Conservation (phyloP, 768 basidiomycete species). For the Suillus decipiens region DNA sequence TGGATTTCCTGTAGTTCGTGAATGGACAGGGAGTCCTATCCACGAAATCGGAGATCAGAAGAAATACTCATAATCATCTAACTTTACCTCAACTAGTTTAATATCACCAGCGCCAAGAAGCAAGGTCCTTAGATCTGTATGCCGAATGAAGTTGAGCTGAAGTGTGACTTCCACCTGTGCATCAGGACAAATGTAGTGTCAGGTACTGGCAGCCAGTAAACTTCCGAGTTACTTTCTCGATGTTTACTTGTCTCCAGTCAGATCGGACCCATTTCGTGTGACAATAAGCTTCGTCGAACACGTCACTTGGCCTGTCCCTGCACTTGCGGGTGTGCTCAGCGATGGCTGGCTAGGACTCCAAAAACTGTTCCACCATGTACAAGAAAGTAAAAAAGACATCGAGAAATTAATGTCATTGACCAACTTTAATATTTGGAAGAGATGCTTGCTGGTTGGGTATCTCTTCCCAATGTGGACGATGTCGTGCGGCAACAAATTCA, state of each 20-base stretch:
- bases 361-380: constrained; percentile 45
- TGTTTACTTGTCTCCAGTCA: constrained; percentile 71
- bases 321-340: constrained; percentile 71
- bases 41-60: not conserved
- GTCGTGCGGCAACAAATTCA: constrained; percentile 70
- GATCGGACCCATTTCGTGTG: constrained; percentile 59
- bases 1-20: not conserved
- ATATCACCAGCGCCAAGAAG: constrained; percentile 66
- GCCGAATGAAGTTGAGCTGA: constrained; percentile 72
- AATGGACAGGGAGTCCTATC: constrained; percentile 53
- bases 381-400: not conserved
- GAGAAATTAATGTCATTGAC: constrained; percentile 2
- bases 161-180: constrained; percentile 65
- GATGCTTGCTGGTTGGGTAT: constrained; percentile 77
- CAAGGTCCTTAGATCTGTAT: constrained; percentile 55
- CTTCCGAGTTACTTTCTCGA: constrained; percentile 48
- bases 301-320: constrained; percentile 60
- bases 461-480: constrained; percentile 60
- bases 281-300: constrained; percentile 67
- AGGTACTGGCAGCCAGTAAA: not conserved
- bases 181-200: not conserved
- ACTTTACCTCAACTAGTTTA: constrained; percentile 65
- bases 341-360: constrained; percentile 56
- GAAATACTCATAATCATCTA: constrained; percentile 12
- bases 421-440: constrained; percentile 74